These are phyloP conservation scores for Kwoniella shivajii DNA, from an alignment of 1,284 basidiomycete species.

Conservation along the genomic window DNA sequence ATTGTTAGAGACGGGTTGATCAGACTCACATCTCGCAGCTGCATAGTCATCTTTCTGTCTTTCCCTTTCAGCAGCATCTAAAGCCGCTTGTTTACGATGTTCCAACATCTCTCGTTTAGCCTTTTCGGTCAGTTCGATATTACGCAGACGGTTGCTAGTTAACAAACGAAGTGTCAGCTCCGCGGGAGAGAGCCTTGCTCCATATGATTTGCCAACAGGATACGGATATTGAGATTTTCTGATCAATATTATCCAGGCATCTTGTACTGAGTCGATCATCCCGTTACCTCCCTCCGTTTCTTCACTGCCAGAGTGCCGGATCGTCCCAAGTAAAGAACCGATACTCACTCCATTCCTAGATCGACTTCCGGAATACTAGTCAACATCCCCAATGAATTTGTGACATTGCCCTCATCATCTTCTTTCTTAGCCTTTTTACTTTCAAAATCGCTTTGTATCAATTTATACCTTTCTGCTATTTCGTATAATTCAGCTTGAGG, in stretches of 20 bases:
- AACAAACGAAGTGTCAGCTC: too few relatives aligned
- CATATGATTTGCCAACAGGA: too few relatives aligned
- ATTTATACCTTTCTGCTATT: conserved; percentile 67
- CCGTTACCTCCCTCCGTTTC: not conserved
- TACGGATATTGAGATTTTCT: too few relatives aligned
- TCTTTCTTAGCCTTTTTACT: conserved; percentile 23
- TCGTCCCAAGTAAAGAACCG: not conserved
- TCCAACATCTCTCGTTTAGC: conserved; percentile 85
- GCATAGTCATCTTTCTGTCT: conserved; percentile 63
- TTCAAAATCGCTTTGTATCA: conserved; percentile 18
- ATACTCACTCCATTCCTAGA: conserved; percentile 90
- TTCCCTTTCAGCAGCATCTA: conserved; percentile 41
- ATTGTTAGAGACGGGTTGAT: not conserved
- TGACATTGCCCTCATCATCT: conserved; percentile 84
- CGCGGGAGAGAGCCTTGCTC: too few relatives aligned
- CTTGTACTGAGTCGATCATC: not conserved
- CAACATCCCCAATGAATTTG: conserved; percentile 89
- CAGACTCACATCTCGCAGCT: conserved; percentile 74
- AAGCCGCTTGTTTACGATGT: conserved; percentile 58
- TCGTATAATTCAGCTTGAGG: conserved; percentile 80
- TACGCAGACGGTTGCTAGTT: conserved; percentile 83
- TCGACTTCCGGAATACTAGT: conserved; percentile 96
- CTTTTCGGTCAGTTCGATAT: conserved; percentile 95
- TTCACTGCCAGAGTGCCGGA: not conserved
- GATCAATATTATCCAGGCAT: not conserved